Percentiles rank a stretch among this genome's conserved stretches.
These are phyloP conservation scores for Hericium erinaceus DNA, from an alignment of 768 basidiomycete genomes.

Conservation along the genomic window DNA sequence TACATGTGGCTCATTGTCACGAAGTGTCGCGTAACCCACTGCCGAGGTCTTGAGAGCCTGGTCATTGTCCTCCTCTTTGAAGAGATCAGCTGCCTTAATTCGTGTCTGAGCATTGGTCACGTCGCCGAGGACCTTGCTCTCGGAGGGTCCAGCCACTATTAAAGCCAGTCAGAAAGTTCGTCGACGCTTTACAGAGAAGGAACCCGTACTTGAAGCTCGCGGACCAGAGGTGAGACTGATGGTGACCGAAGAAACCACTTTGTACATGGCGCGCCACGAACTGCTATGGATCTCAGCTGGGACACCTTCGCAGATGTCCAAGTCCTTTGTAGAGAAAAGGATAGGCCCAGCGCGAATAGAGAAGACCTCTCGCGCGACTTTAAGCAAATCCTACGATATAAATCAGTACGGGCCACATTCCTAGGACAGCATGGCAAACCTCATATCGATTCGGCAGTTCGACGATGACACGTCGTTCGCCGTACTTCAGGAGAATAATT, in stretches of 20 bases:
- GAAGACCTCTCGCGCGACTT: neutral
- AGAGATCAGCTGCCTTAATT: neutral
- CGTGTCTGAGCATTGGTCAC: no score
- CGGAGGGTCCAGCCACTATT: no score
- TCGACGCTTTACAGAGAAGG: no score
- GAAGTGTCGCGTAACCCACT: neutral
- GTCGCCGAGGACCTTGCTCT: no score
- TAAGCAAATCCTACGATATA: neutral
- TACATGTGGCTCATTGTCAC: neutral
- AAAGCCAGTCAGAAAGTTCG: no score
- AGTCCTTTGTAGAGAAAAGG: neutral
- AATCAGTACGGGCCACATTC: neutral
- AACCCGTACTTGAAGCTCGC: no score
- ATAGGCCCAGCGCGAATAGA: neutral
- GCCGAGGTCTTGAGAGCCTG: neutral
- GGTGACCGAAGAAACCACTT: neutral
- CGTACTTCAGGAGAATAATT: neutral
- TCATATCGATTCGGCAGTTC: neutral
- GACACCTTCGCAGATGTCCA: neutral
- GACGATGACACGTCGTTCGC: neutral
- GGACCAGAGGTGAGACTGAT: no score
- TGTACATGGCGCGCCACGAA: neutral
- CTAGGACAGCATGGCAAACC: neutral
- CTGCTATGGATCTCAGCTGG: neutral
- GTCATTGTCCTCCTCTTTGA: neutral